Evolutionary conservation across 805 yeast genomes (phyloP).

Genomic region (Yamadazyma nakazawae): DNA sequence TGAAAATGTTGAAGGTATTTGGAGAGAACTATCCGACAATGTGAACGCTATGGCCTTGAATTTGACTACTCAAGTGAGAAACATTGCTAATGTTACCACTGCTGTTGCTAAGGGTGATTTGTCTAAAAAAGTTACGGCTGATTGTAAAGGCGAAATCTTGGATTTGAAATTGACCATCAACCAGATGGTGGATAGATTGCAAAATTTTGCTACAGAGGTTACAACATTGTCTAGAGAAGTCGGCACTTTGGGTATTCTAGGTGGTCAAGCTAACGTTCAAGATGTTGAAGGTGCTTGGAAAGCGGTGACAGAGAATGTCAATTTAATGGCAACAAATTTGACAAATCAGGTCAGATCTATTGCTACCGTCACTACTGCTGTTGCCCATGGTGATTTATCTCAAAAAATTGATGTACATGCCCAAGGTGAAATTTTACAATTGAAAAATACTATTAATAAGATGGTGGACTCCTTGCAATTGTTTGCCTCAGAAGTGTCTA

Average conservation of each 20-base stretch:
- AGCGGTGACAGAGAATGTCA: constrained; percentile 47
- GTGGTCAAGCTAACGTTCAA: constrained; percentile 51
- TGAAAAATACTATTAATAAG: constrained; percentile 82
- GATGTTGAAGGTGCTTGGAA: constrained; percentile 52
- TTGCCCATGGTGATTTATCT: constrained; percentile 83
- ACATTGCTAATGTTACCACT: constrained; percentile 82
- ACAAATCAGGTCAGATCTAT: constrained; percentile 82
- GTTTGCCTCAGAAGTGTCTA: constrained; percentile 83
- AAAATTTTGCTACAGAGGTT: constrained; percentile 45
- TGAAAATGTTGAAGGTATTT: constrained; percentile 77
- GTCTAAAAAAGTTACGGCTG: constrained; percentile 80
- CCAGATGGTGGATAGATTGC: constrained; percentile 51
- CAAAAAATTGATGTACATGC: constrained; percentile 88
- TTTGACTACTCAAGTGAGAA: constrained; percentile 83
- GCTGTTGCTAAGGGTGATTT: constrained; percentile 85
- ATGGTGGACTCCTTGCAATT: constrained; percentile 90
- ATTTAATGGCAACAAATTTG: constrained; percentile 47
- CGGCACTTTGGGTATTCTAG: constrained; percentile 46
- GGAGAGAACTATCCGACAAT: constrained; percentile 84
- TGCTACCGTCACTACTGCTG: constrained; percentile 89
- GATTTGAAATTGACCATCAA: constrained; percentile 46
- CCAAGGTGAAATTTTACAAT: constrained; percentile 83
- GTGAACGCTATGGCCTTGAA: constrained; percentile 89
- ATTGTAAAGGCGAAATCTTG: constrained; percentile 64
- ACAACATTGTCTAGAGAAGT: constrained; percentile 47